Evolutionary conservation across 1,284 basidiomycete genomes (phyloP).

Genomic region (Ustilago hordei): DNA sequence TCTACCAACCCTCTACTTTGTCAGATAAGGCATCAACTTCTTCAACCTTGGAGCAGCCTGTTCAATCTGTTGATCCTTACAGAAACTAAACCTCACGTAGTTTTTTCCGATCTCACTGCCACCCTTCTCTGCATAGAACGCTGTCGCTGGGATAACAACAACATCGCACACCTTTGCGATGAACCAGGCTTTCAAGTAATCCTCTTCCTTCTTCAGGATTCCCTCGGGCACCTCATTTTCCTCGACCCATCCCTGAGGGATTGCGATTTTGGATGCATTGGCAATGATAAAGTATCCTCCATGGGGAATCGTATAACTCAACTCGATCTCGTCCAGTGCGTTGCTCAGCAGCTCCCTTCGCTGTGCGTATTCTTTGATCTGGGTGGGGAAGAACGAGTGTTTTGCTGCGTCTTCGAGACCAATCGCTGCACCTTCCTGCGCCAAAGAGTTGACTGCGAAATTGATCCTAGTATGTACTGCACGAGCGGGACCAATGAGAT

Average conservation of each 20-base stretch:
- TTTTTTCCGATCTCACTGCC: slow-evolving; percentile 49
- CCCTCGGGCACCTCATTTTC: slow-evolving; percentile 81
- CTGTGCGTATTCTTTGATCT: slow-evolving; percentile 83
- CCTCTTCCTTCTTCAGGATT: slow-evolving; percentile 82
- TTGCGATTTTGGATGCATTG: slow-evolving; percentile 84
- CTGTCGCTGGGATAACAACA: slow-evolving; percentile 65
- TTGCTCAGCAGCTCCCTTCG: slow-evolving; percentile 80
- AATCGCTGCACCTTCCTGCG: slow-evolving; percentile 74
- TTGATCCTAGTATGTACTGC: slow-evolving; percentile 93
- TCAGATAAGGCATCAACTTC: slow-evolving; percentile 43
- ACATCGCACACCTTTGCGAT: slow-evolving; percentile 67
- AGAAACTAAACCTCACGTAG: slow-evolving; percentile 65
- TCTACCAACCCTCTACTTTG: slow-evolving; percentile 3
- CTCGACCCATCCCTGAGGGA: slow-evolving; percentile 87
- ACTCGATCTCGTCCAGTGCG: slow-evolving; percentile 84
- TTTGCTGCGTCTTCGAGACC: slow-evolving; percentile 78
- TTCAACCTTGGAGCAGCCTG: slow-evolving; percentile 56
- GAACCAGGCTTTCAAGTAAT: slow-evolving; percentile 79
- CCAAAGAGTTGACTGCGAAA: slow-evolving; percentile 92
- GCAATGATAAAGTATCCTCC: slow-evolving; percentile 70
- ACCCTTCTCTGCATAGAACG: slow-evolving; percentile 60
- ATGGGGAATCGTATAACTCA: slow-evolving; percentile 76
- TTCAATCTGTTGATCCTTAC: slow-evolving; percentile 64
- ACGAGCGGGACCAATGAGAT: slow-evolving; percentile 85
- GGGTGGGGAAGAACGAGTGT: slow-evolving; percentile 83